These are phyloP conservation scores for Agrocybe praecox DNA, from an alignment of 768 basidiomycete species.

Conservation along the genomic window DNA sequence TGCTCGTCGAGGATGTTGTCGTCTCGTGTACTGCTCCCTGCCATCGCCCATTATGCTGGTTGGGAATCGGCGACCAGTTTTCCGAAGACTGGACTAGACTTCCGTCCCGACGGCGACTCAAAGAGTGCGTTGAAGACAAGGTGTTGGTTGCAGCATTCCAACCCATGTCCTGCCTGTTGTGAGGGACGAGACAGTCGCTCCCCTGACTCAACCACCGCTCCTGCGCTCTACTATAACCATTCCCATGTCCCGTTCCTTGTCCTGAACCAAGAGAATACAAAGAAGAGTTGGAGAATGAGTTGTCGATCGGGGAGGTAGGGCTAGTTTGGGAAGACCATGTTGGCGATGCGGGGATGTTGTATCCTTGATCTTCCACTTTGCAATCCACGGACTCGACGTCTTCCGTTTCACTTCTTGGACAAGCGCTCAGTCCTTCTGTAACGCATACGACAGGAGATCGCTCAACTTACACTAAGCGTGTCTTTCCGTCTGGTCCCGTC, in stretches of 20 bases:
- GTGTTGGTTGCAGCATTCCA: conserved; percentile 21
- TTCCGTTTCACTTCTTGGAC: conserved; percentile 42
- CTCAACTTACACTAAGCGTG: conserved; percentile 60
- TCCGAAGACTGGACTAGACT: conserved; percentile 28
- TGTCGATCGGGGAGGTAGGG: conserved; percentile 37
- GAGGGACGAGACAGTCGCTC: conserved; percentile 26
- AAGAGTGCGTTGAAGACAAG: conserved; percentile 23
- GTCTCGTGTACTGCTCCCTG: conserved; percentile 34
- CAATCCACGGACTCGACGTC: conserved; percentile 46
- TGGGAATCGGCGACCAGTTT: conserved; percentile 37
- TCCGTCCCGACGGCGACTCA: conserved; percentile 34
- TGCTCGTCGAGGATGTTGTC: conserved; percentile 21
- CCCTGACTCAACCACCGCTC: conserved; percentile 33
- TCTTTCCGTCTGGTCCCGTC: conserved; percentile 67
- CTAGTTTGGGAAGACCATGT: conserved; percentile 36
- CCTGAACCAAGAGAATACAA: conserved; percentile 31
- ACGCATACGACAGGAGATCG: neutral
- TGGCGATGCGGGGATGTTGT: conserved; percentile 41
- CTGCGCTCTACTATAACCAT: conserved; percentile 27
- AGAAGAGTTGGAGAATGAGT: conserved; percentile 32
- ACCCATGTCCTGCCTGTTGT: conserved; percentile 23
- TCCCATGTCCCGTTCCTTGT: conserved; percentile 20
- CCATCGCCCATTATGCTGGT: conserved; percentile 39
- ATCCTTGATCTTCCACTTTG: conserved; percentile 49
- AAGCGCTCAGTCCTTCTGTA: conserved; percentile 12